phyloP scores from a whole-genome alignment of 148 eudicot species.

The Cornus controversa region DNA sequence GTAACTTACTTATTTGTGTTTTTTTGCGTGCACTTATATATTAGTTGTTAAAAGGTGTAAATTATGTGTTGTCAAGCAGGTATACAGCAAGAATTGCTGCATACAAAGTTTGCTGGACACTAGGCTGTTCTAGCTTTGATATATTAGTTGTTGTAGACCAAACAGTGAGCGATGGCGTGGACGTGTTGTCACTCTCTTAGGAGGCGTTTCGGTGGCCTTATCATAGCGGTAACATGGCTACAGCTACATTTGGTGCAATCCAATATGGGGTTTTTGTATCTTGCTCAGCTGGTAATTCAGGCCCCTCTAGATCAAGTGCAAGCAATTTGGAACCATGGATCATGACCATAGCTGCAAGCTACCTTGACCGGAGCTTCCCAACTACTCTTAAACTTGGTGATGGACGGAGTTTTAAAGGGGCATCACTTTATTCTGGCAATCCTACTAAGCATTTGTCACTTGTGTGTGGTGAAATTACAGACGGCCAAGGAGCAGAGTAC shows the following conservation, averaged over 20 bases:
- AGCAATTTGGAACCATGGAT: constrained; percentile 77
- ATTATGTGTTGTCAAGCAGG: too few species aligned
- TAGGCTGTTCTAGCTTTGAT: constrained; percentile 67
- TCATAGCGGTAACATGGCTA: constrained; percentile 54
- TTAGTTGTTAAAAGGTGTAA: too few species aligned
- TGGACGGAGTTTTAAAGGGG: constrained; percentile 36
- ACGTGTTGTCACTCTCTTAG: constrained; percentile 68
- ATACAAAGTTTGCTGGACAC: constrained; percentile 60
- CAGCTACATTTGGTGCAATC: constrained; percentile 60
- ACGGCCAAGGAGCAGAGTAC: constrained; percentile 38
- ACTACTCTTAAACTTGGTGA: constrained; percentile 53
- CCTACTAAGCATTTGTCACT: constrained; percentile 36
- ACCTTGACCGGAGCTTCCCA: constrained; percentile 51
- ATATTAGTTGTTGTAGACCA: constrained; percentile 70
- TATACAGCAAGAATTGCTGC: constrained; percentile 72
- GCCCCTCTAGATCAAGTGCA: constrained; percentile 59
- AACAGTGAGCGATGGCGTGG: constrained; percentile 63
- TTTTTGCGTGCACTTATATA: too few species aligned
- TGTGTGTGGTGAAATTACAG: constrained; percentile 49
- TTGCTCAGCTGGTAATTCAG: constrained; percentile 78
- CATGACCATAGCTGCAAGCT: constrained; percentile 70
- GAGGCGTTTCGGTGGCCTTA: constrained; percentile 60
- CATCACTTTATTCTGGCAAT: constrained; percentile 52
- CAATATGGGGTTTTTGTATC: constrained; percentile 59
- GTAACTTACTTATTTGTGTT: too few species aligned